Conservation (phyloP, 2,329 filamentous ascomycete species). For the Exserohilum rostratum region DNA sequence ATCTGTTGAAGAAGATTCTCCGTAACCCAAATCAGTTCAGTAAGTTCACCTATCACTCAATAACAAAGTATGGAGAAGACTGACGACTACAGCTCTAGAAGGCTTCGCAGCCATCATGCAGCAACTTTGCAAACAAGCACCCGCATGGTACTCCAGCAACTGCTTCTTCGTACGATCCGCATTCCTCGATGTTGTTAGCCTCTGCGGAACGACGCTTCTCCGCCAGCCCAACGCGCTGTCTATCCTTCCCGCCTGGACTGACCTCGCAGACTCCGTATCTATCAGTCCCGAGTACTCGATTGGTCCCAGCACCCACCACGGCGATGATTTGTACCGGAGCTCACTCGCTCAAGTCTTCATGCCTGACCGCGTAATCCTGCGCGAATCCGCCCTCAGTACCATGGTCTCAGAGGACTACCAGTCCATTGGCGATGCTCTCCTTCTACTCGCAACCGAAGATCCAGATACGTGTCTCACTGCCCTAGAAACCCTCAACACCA, state of each 20-base stretch:
- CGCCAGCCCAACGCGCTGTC: slow-evolving; percentile 24
- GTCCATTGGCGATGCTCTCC: slow-evolving; percentile 30
- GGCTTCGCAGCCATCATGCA: slow-evolving; percentile 26
- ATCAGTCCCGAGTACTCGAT: slow-evolving; percentile 30
- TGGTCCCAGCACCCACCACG: slow-evolving; percentile 7
- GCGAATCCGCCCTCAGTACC: slow-evolving; percentile 12
- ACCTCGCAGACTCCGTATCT: slow-evolving; percentile 22
- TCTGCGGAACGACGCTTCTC: slow-evolving; percentile 32
- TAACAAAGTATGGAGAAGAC: not conserved
- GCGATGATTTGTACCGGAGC: slow-evolving; percentile 24
- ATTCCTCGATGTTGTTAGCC: slow-evolving; percentile 45
- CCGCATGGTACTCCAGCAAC: slow-evolving; percentile 23
- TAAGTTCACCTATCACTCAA: slow-evolving; percentile 7
- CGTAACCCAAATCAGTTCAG: slow-evolving; percentile 15
- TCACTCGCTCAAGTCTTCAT: slow-evolving; percentile 34
- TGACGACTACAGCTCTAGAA: slow-evolving; percentile 20
- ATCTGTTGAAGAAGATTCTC: slow-evolving; percentile 35
- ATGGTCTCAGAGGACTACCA: slow-evolving; percentile 28
- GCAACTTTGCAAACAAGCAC: slow-evolving; percentile 21
- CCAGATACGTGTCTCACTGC: slow-evolving; percentile 35
- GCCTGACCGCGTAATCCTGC: slow-evolving; percentile 33
- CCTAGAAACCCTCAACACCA: slow-evolving; percentile 29
- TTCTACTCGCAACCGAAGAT: slow-evolving; percentile 28
- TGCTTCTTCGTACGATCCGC: slow-evolving; percentile 46
- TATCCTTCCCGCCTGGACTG: slow-evolving; percentile 27